Evolutionary conservation across 805 yeast species (phyloP), one percentile per base, ranked within the genome.

Genomic region (Kazachstania africana): DNA sequence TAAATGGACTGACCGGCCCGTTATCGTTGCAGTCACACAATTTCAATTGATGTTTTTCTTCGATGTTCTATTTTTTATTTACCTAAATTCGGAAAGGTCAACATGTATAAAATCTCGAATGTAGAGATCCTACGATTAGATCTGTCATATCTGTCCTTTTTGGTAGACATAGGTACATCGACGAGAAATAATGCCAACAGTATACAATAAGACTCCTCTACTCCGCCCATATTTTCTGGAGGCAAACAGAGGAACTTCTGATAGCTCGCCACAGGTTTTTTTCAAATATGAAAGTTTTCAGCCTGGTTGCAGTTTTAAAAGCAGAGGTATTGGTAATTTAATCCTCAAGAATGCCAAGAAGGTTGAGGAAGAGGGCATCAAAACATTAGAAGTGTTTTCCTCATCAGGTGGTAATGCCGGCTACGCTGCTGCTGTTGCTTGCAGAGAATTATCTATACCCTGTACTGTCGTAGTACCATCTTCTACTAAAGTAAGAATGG

Each of bases 391-490:
- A 5, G 66, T 70, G 4, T 63, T 62, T 37, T 65, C 74, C 5
- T 68, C 74, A 10, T 65, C 72, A 25, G 77, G 76, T 8, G 76
- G 77, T 17, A 49, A 49, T 32, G 52, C 53, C 3, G 53, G 53
- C 1, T 55, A 67, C 33, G 76, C 75, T 5, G 75, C 73, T 5
- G 70, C 74, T 0, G 60, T 60, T 28, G 60, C 71, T 22, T 62
- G 71, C 2, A 38, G 53, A 33, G 46, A 59, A 48, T 42, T 50
- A 36, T 29, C 57, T 28, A 34, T 68, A 41, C 47, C 51, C 35
- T 35, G 65, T 48, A 72, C 78, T 0, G 81, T 78, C 2, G 79
- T 72, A 0, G 69, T 78, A 1, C 84, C 84, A 1, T 49, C 44
- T 1, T 48, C 60, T 3, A 63, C 81, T 8, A 65, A 66, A 33